Evolutionary conservation across 2,329 filamentous ascomycete species (phyloP), one percentile per base, ranked within the genome.

Genomic region (Botrytis porri): DNA sequence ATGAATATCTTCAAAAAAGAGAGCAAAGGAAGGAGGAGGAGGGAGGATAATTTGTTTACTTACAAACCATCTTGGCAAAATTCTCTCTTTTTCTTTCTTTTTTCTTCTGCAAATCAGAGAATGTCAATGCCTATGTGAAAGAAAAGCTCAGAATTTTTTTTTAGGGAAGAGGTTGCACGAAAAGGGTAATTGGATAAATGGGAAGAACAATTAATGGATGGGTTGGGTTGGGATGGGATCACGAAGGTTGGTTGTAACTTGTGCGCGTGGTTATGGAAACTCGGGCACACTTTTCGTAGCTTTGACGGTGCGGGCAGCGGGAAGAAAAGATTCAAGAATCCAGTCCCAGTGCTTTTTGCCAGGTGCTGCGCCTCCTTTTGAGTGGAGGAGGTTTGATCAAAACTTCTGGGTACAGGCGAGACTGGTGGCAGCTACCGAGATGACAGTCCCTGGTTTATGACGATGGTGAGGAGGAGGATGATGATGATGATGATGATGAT

Each of bases 11-110:
- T 57, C 69, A 32, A 54, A 1, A 45, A 20, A n/a, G 10, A 35
- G 10, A 29, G 83, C 82, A 7, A 61, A 62, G n/a, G 70, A 64
- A 62, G 32, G 71, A 66, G 62, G 20, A 35, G 39, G 51, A 59
- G 29, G 14, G n/a, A 37, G 43, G 61, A 66, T 66, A 66, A 66
- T 51, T 71, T 54, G 59, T 45, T 54, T 32, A 77, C 75, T 77
- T 73, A 77, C 75, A 75, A 57, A 76, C 72, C 75, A 77, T 77
- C 73, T 74, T 77, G 71, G 73, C 73, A 72, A 22, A 57, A 20
- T 41, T 60, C 35, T 54, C 45, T 39, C n/a, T n/a, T n/a, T n/a
- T n/a, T n/a, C n/a, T n/a, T n/a, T n/a, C n/a, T n/a, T n/a, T n/a
- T n/a, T n/a, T 54, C 14, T 18, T 41, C 14, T n/a, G 12, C 16